Conservation (phyloP, 2,329 filamentous ascomycete genomes). For the Microsporum ferrugineum region DNA sequence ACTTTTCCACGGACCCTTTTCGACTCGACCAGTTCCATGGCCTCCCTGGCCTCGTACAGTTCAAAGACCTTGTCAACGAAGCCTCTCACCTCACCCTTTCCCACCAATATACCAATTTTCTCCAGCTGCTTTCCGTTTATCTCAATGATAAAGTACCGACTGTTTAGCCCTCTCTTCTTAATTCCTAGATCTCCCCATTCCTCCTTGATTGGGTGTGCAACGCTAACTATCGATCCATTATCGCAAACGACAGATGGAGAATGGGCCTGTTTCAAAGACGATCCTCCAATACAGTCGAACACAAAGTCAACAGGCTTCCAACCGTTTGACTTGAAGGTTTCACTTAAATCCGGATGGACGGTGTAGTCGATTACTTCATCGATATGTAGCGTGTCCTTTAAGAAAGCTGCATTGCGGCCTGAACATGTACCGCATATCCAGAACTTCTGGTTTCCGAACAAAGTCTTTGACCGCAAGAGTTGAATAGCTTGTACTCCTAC, state of each 20-base stretch:
- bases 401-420: slow-evolving; percentile 18
- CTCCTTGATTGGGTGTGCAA: slow-evolving; percentile 21
- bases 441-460: slow-evolving; percentile 21
- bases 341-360: slow-evolving; percentile 19
- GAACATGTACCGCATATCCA: slow-evolving; percentile 32
- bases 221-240: slow-evolving; percentile 25
- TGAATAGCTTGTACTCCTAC: slow-evolving; percentile 29
- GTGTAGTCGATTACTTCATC: slow-evolving; percentile 25
- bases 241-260: slow-evolving; percentile 25
- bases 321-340: slow-evolving; percentile 21
- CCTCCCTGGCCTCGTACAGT: slow-evolving; percentile 25
- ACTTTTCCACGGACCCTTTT: slow-evolving; percentile 23
- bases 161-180: slow-evolving; percentile 13
- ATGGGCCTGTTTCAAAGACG: slow-evolving; percentile 26
- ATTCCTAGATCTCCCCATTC: slow-evolving; percentile 8
- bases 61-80: slow-evolving; percentile 26
- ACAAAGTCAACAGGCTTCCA: slow-evolving; percentile 32
- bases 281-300: slow-evolving; percentile 29
- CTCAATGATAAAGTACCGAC: slow-evolving; percentile 28
- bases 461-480: slow-evolving; percentile 25
- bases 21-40: slow-evolving; percentile 25
- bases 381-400: slow-evolving; percentile 22
- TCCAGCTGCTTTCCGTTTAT: slow-evolving; percentile 26
- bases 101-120: slow-evolving; percentile 27
- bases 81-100: slow-evolving; percentile 25